Evolutionary conservation across 2,329 filamentous ascomycete species (phyloP).

Genomic region (Ophiosphaerella narmari): DNA sequence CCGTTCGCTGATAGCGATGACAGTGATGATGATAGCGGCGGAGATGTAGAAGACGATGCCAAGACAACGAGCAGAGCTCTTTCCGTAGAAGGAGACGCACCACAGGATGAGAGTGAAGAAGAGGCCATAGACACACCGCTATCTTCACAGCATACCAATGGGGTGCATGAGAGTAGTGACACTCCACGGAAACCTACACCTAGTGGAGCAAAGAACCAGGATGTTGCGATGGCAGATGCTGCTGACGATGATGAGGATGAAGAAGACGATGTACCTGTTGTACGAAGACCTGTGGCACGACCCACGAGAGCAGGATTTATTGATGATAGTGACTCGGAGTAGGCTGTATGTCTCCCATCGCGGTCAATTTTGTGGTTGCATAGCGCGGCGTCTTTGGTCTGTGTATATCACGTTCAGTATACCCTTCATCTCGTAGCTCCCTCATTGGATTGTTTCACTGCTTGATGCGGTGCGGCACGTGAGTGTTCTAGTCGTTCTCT

Average conservation of each 20-base stretch:
- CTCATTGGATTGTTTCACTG: background rate
- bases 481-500: no score
- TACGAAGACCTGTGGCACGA: conserved; percentile 42
- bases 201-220: conserved; percentile 11
- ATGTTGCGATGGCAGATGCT: conserved; percentile 32
- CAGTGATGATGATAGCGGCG: conserved; percentile 29
- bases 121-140: conserved; percentile 47
- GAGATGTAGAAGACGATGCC: conserved; percentile 23
- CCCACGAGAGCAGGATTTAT: conserved; percentile 50
- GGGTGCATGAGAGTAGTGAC: conserved; percentile 17
- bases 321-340: conserved; percentile 52
- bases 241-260: conserved; percentile 47
- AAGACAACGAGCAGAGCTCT: conserved; percentile 32
- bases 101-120: conserved; percentile 35
- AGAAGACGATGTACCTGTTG: conserved; percentile 44
- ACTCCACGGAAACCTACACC: conserved; percentile 8
- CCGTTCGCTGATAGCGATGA: conserved; percentile 40
- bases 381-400: conserved; percentile 23
- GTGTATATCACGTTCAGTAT: conserved; percentile 20
- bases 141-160: conserved; percentile 42
- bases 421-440: conserved; percentile 19
- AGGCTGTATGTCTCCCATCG: background rate
- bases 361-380: conserved; percentile 8
- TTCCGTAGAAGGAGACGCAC: conserved; percentile 25
- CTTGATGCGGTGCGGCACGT: no score